A percentile compares a stretch with the other conserved stretches of the same genome.
Evolutionary conservation across 1,139 yeast species (phyloP).

Genomic region (Hansenula sp.): DNA sequence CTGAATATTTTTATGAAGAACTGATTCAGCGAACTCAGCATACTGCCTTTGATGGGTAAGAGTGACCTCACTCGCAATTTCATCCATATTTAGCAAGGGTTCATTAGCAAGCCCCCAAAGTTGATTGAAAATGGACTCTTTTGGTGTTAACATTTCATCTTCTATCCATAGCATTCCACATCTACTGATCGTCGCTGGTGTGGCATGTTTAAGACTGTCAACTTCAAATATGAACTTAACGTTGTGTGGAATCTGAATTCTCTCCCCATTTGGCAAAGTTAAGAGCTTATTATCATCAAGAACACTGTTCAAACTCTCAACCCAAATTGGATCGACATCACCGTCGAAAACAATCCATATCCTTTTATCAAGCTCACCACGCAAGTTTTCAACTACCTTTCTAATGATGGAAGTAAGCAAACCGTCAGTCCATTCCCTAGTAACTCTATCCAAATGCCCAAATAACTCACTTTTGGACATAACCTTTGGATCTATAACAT

Average conservation of each 20-base stretch:
- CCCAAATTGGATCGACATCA: constrained; percentile 93
- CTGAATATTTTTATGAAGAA: constrained; percentile 17
- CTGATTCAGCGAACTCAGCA: constrained; percentile 12
- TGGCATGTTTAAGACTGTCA: constrained; percentile 59
- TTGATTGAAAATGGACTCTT: constrained; percentile 23
- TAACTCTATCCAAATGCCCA: constrained; percentile 69
- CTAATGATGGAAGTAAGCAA: constrained; percentile 69
- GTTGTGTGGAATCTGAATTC: constrained; percentile 63
- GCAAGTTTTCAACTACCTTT: constrained; percentile 48
- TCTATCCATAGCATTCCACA: constrained; percentile 89
- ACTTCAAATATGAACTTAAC: constrained; percentile 76
- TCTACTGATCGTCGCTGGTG: constrained; percentile 90
- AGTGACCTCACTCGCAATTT: constrained; percentile 16
- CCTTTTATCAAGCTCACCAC: constrained; percentile 54
- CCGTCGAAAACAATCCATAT: constrained; percentile 91
- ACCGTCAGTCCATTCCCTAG: constrained; percentile 95
- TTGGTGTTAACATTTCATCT: constrained; percentile 26
- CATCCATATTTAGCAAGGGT: constrained; percentile 15
- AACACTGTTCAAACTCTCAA: constrained; percentile 86
- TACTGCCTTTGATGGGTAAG: not conserved
- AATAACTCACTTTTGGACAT: constrained; percentile 61
- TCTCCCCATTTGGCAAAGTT: constrained; percentile 88
- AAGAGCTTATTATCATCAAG: constrained; percentile 81
- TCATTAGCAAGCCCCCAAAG: constrained; percentile 10
- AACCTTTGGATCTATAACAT: constrained; percentile 72